phyloP scores from a whole-genome alignment of 176 grass and related monocot genomes.

The Triticum turgidum region DNA sequence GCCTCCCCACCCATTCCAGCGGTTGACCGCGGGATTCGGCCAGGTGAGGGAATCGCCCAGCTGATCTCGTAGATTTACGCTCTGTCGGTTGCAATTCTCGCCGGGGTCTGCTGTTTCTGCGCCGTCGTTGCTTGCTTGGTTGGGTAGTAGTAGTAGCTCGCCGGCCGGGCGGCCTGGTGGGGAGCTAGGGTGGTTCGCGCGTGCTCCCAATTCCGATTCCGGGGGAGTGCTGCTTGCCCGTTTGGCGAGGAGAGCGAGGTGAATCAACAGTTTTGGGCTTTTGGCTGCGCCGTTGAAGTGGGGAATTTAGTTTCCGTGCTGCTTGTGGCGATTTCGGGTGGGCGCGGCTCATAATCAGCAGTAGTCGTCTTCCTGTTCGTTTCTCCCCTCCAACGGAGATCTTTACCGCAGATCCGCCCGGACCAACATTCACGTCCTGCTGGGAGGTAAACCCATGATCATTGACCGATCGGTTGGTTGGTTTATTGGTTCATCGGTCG shows the following conservation, averaged over 20 bases:
- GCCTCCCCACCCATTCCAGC: not conserved
- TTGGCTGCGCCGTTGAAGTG: not conserved
- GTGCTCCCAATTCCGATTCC: not conserved
- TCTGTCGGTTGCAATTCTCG: not conserved
- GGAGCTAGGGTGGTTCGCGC: not conserved
- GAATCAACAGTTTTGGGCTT: not conserved
- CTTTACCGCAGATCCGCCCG: not conserved
- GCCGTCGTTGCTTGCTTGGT: not conserved
- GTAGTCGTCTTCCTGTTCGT: not conserved
- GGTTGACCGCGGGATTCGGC: conserved; percentile 8
- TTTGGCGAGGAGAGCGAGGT: not conserved
- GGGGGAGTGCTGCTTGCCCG: too few relatives aligned
- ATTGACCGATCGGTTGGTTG: not conserved
- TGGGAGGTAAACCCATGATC: not conserved
- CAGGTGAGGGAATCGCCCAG: conserved; percentile 3
- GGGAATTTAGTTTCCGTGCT: conserved; percentile 20
- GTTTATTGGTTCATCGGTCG: not conserved
- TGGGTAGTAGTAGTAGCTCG: not conserved
- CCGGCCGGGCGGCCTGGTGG: not conserved
- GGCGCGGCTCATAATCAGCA: not conserved
- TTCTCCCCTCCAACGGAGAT: not conserved
- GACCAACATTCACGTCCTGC: not conserved
- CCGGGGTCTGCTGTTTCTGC: not conserved
- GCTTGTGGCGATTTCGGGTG: not conserved
- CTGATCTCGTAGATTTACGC: not conserved